These are phyloP conservation scores for Potentilla sterilis DNA, from an alignment of 306 rosid species.

Conservation along the genomic window DNA sequence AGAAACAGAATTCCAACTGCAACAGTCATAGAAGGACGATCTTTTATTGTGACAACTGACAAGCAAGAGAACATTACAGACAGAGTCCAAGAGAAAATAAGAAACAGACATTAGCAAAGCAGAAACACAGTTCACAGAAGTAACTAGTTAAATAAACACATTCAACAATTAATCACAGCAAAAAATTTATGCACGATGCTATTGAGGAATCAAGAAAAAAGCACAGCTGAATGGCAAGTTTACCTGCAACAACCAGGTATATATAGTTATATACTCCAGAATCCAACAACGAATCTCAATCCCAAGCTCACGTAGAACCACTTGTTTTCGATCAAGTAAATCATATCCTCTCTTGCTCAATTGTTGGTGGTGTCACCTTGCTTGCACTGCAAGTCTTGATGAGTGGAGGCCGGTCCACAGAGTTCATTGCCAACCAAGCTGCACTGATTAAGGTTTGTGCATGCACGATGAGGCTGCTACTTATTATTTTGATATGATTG, in stretches of 20 bases:
- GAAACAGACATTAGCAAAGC: too few relatives aligned
- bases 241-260: neutral
- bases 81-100: too few relatives aligned
- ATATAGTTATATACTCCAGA: slow-evolving; percentile 7
- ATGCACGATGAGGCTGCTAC: too few relatives aligned
- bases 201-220: neutral
- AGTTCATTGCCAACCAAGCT: neutral
- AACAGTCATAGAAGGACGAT: too few relatives aligned
- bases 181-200: neutral
- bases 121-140: too few relatives aligned
- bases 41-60: too few relatives aligned
- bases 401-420: neutral
- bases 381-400: neutral
- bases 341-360: slow-evolving; percentile 17
- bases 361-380: neutral
- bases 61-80: too few relatives aligned
- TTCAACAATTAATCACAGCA: neutral
- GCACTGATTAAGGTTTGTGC: neutral
- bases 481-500: too few relatives aligned
- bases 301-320: slow-evolving; percentile 22
- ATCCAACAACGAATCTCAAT: slow-evolving; percentile 2
- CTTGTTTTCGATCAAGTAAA: neutral
- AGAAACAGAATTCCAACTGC: too few relatives aligned
- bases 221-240: slow-evolving; percentile 3
- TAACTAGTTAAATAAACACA: neutral